phyloP scores from a whole-genome alignment of 495 filamentous ascomycete species.

The Aspergillus coremiiformis region DNA sequence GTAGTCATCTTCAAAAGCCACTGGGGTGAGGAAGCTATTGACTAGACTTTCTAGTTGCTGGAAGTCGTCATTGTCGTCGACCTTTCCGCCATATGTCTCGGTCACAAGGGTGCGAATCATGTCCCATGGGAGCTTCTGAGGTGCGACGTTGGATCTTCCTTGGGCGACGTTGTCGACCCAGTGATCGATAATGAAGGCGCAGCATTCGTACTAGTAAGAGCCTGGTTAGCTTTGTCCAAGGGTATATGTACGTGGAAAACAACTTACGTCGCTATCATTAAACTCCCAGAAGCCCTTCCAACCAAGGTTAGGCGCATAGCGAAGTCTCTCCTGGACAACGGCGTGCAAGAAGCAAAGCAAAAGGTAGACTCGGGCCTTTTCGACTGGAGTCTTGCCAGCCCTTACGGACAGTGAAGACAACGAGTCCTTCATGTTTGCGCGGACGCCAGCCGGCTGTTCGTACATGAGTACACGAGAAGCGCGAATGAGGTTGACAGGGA shows the following conservation, averaged over 20 bases:
- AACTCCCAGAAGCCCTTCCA: constrained; percentile 99
- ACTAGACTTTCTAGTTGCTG: constrained; percentile 63
- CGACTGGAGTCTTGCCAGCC: constrained; percentile 74
- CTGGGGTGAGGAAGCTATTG: constrained; percentile 66
- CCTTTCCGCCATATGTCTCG: constrained; percentile 96
- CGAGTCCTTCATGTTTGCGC: constrained; percentile 98
- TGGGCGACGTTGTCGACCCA: constrained; percentile 81
- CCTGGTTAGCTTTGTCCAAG: constrained; percentile 14
- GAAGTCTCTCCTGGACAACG: constrained; percentile 89
- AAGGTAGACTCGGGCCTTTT: constrained; percentile 85
- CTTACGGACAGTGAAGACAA: constrained; percentile 74
- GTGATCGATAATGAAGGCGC: constrained; percentile 87
- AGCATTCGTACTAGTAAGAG: constrained; percentile 79
- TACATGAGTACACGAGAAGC: constrained; percentile 95
- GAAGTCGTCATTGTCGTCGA: constrained; percentile 90
- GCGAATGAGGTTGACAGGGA: constrained; percentile 90
- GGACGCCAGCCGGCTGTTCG: constrained; percentile 92
- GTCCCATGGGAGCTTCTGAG: constrained; percentile 91
- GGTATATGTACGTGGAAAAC: not conserved
- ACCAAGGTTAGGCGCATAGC: constrained; percentile 89
- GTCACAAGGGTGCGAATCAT: constrained; percentile 88
- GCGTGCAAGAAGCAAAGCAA: constrained; percentile 92
- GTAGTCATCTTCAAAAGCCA: constrained; percentile 86
- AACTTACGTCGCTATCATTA: constrained; percentile 94
- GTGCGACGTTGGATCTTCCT: constrained; percentile 84